phyloP scores from a whole-genome alignment of 2,329 filamentous ascomycete species.

The Pseudocercospora vitis region DNA sequence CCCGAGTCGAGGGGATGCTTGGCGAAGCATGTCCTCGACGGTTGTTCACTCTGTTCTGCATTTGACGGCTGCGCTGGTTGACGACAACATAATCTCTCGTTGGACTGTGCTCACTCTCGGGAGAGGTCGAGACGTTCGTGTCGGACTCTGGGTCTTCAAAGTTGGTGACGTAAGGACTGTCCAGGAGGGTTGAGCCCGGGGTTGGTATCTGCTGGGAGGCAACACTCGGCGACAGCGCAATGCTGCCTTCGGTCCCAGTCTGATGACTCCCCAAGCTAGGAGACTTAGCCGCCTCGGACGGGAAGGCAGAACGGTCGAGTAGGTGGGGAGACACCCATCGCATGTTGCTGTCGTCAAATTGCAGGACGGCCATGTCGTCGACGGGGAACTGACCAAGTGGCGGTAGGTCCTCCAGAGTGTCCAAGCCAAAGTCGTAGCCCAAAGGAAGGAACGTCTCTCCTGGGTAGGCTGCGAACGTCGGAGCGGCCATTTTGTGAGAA shows the following conservation, averaged over 20 bases:
- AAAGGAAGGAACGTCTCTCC: neutral
- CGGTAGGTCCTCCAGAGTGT: neutral
- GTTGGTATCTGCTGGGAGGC: constrained; percentile 26
- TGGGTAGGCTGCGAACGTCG: neutral
- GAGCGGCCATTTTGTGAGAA: neutral
- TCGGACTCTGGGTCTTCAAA: constrained; percentile 24
- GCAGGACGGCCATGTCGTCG: constrained; percentile 10
- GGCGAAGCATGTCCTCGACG: constrained; percentile 12
- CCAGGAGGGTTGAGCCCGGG: constrained; percentile 26
- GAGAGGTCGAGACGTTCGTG: constrained; percentile 21
- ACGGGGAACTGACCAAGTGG: neutral
- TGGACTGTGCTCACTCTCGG: constrained; percentile 19
- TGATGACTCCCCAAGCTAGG: constrained; percentile 18
- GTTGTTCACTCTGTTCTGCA: constrained; percentile 15
- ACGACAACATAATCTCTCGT: constrained; percentile 28
- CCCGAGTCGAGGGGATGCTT: constrained; percentile 11
- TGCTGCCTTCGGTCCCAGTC: neutral
- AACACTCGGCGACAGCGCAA: constrained; percentile 28
- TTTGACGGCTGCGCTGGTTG: constrained; percentile 9
- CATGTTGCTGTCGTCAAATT: constrained; percentile 3
- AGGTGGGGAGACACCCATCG: neutral
- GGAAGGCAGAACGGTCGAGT: constrained; percentile 4
- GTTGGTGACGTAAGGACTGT: constrained; percentile 16
- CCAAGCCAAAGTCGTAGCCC: constrained; percentile 16
- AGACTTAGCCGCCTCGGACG: constrained; percentile 17